These are phyloP conservation scores for Oxytropis ochrocephala DNA, from an alignment of 306 rosid species.

Conservation along the genomic window DNA sequence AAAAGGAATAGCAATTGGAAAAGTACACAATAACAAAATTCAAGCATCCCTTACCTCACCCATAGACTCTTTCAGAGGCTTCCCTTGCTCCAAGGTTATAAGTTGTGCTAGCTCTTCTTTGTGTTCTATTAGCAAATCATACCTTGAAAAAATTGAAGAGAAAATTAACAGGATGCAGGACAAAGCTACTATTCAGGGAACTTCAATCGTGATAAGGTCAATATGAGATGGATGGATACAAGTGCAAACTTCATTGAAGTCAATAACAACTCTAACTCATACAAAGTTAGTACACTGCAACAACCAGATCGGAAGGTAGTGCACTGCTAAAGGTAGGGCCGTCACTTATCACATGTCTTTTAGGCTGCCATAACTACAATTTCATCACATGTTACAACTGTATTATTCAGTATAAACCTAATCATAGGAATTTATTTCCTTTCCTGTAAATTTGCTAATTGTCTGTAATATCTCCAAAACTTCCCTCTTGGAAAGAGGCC, in stretches of 20 bases:
- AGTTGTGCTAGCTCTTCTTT: constrained; percentile 86
- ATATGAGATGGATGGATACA: neutral
- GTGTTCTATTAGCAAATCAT: constrained; percentile 63
- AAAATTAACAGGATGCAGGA: constrained; percentile 3
- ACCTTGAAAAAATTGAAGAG: constrained; percentile 47
- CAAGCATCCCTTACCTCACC: constrained; percentile 64
- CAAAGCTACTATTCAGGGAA: neutral
- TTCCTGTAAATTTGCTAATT: neutral
- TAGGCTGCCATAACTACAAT: neutral
- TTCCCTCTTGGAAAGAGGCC: neutral
- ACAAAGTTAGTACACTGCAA: neutral
- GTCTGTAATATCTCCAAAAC: neutral
- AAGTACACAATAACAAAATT: constrained; percentile 13
- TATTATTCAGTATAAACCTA: neutral
- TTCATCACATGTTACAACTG: neutral
- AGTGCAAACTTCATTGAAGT: neutral
- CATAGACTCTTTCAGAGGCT: constrained; percentile 82
- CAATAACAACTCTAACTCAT: neutral
- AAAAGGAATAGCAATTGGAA: neutral
- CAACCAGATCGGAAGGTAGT: neutral
- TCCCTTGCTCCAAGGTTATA: constrained; percentile 97
- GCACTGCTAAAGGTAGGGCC: neutral
- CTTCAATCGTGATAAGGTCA: neutral
- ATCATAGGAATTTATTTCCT: neutral
- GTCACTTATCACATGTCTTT: neutral